These are phyloP conservation scores for Puccinia coronata DNA, from an alignment of 1,284 basidiomycete species.

Conservation along the genomic window DNA sequence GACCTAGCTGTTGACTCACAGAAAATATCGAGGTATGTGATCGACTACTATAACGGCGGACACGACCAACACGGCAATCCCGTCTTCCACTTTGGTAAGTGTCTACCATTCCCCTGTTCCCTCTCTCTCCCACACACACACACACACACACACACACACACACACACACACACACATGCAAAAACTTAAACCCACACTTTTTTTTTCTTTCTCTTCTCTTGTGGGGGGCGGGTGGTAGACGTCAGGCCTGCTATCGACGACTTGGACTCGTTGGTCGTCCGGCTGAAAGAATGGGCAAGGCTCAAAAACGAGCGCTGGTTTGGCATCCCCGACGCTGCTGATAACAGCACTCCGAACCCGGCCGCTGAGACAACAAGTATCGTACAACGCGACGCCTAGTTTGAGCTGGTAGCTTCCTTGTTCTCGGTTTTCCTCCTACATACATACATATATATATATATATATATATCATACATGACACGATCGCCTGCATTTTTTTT, in stretches of 20 bases:
- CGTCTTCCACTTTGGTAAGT: slow-evolving; percentile 57
- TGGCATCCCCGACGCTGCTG: no score
- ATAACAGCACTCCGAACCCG: no score
- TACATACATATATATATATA: no score
- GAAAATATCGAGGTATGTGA: slow-evolving; percentile 66
- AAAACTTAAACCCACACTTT: neutral
- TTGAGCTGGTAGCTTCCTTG: no score
- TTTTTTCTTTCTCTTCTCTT: neutral
- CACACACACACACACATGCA: no score
- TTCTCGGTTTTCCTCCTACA: no score
- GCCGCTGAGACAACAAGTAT: no score
- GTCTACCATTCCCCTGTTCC: slow-evolving; percentile 60
- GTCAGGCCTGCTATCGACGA: slow-evolving; percentile 62
- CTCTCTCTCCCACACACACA: no score
- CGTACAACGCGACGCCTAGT: no score
- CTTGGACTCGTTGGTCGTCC: slow-evolving; percentile 52
- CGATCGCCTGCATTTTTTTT: no score
- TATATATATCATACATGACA: no score
- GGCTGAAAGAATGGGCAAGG: slow-evolving; percentile 55
- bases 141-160: no score
- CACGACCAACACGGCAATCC: slow-evolving; percentile 69
- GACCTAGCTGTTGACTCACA: neutral
- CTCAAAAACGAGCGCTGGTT: slow-evolving; percentile 54
- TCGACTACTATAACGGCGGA: slow-evolving; percentile 92
- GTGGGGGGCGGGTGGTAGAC: slow-evolving; percentile 61